Evolutionary conservation across 257 asterid species (phyloP), one percentile per base, ranked within the genome.

Genomic region (Sherardia arvensis): DNA sequence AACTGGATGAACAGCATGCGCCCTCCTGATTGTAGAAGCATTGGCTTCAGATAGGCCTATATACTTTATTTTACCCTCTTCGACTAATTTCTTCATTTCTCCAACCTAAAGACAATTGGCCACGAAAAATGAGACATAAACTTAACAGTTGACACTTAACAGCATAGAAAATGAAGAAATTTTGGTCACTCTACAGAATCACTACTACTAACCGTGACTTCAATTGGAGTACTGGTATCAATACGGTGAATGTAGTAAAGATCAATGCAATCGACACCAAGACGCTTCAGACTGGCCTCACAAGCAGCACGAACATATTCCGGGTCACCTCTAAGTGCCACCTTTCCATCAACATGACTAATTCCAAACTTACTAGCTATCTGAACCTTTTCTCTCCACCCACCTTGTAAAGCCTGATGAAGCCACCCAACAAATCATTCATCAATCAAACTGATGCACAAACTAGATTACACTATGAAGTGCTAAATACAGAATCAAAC

Each of bases 1-100:
- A 23, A 79, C 36, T 8, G 83, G 84, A 74, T 82, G 84, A 70
- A 79, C 70, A 6, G 83, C 81, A 51, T 82, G 84, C 5, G 87
- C 84, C 36, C 87, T 76, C 54, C 84, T 71, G 47, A 82, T 76
- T 26, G 84, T 79, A 14, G 79, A 69, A 67, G 79, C 81, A 2
- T 73, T 69, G 49, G 85, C 85, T 60, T 77, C 85, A 0, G 81
- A 77, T 4, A 80, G 65, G 48, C 85, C 85, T 7, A 80, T 62
- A 22, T 77, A 74, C 27, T 80, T 80, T 7, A 80, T 30, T 65
- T 80, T 80, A 51, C 85, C 85, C 68, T 80, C 85, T 72, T 80
- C 79, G 62, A 80, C 85, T 27, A 77, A 57, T 62, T 80, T 77
- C 73, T 80, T 80, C 8, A 77, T 61, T 58, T 80, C 85, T 47